phyloP scores from a whole-genome alignment of 2,329 filamentous ascomycete species.

The Fusarium nisikadoi region DNA sequence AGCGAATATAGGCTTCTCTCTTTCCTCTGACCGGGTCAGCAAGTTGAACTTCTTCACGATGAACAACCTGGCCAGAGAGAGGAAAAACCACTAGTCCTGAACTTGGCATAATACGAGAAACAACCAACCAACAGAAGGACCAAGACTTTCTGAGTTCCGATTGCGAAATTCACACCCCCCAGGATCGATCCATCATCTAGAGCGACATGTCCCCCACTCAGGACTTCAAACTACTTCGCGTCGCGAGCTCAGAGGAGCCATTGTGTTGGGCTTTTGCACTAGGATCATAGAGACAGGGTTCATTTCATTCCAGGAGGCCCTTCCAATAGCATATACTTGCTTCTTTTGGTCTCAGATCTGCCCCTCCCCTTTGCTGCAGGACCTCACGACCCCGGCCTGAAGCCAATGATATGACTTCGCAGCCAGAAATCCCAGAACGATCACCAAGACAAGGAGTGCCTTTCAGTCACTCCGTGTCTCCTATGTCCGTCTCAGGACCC shows the following conservation, averaged over 20 bases:
- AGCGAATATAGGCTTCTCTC: not conserved
- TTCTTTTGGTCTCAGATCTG: constrained; percentile 13
- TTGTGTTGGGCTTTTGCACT: not conserved
- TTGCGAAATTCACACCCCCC: constrained; percentile 5
- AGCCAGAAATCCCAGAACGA: not conserved
- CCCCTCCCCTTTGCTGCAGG: constrained; percentile 3
- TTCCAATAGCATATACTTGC: constrained; percentile 9
- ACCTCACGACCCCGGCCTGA: not conserved
- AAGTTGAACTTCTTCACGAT: not conserved
- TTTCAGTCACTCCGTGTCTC: not conserved
- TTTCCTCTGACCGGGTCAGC: not conserved
- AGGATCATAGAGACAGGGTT: not conserved
- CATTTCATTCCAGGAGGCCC: constrained; percentile 20
- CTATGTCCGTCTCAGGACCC: constrained; percentile 3
- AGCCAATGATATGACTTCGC: constrained; percentile 3
- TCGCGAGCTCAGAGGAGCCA: constrained; percentile 5
- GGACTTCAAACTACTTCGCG: not conserved
- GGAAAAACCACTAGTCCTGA: not conserved
- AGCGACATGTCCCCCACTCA: not conserved
- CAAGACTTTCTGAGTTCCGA: constrained; percentile 16
- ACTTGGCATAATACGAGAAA: not conserved
- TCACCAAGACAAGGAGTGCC: not conserved
- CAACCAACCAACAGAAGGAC: constrained; percentile 22
- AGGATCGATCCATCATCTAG: constrained; percentile 6
- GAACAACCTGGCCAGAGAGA: not conserved